Evolutionary conservation across 108 stramenopile species (phyloP), one percentile per base, ranked within the genome.

Genomic region (Cyclotella sp.): DNA sequence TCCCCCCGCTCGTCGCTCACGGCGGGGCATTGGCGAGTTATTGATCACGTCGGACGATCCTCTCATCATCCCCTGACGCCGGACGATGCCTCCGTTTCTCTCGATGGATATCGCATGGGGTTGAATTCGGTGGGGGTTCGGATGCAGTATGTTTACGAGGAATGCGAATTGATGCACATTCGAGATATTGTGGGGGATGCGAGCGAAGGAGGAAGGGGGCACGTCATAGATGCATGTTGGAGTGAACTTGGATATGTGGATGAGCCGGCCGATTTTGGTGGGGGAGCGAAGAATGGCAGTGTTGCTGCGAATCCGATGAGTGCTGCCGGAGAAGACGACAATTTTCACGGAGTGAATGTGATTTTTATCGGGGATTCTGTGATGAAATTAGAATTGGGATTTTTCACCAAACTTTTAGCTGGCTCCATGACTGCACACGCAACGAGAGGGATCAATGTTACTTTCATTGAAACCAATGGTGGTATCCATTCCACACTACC

Each of bases 361-460:
- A 85, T 90, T 28, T 88, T 90, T 43, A 87, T 93, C 61, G 92
- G 92, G 26, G 92, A 93, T 60, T 89, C 87, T 9, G 87, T 88
- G 9, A 86, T 90, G 84, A 82, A 83, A 55, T 63, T 90, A 14
- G 88, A 90, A 73, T 78, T 70, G 47, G 71, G 49, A 39, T 78
- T 78, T 28, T 78, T 86, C 41, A 41, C 42, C 19, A 82, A 82
- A 44, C 65, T 77, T 70, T 27, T 72, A 24, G 40, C 34, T 14
- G 45, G 63, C 7, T 52, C 81, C 49, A 21, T 14, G 3, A 51
- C 8, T 1, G 9, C 27, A 15, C 13, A 46, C n/a, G 26, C n/a
- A 27, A 52, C 14, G 22, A 46, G 45, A 58, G 68, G 64, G 51
- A 9, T 77, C 43, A 77, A 70, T 44, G 29, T 68, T 15, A 61